Evolutionary conservation across 352 stramenopile species (phyloP).

Genomic region (Phytophthora colocasiae): DNA sequence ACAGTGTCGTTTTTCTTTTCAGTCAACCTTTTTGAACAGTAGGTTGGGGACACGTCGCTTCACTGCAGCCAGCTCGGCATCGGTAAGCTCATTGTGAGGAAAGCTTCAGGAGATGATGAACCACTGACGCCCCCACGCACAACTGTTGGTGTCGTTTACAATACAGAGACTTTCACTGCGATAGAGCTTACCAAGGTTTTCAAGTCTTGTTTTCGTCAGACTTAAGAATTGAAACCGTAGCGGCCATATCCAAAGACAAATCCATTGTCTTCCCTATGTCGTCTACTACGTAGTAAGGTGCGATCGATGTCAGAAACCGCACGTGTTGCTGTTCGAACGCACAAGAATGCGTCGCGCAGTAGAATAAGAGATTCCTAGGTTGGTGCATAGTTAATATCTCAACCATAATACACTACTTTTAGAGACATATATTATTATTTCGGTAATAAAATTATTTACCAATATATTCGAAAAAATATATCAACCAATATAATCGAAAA

Average conservation of each 20-base stretch:
- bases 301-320: constrained; percentile 81
- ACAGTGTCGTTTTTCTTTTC: constrained; percentile 87
- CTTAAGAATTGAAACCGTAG: constrained; percentile 63
- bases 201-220: no score
- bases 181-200: no score
- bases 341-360: constrained; percentile 82
- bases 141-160: constrained; percentile 21
- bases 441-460: no score
- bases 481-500: no score
- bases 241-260: constrained; percentile 80
- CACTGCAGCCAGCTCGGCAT: constrained; percentile 81
- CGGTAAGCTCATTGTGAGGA: constrained; percentile 76
- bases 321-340: constrained; percentile 64
- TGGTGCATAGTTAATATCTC: no score
- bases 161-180: constrained; percentile 50
- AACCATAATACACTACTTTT: no score
- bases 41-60: constrained; percentile 85
- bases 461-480: no score
- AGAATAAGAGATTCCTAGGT: constrained; percentile 62
- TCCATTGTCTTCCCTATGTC: constrained; percentile 89
- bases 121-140: constrained; percentile 45
- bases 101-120: constrained; percentile 65
- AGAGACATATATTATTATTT: no score
- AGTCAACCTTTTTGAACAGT: constrained; percentile 85
- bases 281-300: constrained; percentile 57